These are phyloP conservation scores for Candida suzukii DNA, from an alignment of 805 yeast genomes.

Conservation along the genomic window DNA sequence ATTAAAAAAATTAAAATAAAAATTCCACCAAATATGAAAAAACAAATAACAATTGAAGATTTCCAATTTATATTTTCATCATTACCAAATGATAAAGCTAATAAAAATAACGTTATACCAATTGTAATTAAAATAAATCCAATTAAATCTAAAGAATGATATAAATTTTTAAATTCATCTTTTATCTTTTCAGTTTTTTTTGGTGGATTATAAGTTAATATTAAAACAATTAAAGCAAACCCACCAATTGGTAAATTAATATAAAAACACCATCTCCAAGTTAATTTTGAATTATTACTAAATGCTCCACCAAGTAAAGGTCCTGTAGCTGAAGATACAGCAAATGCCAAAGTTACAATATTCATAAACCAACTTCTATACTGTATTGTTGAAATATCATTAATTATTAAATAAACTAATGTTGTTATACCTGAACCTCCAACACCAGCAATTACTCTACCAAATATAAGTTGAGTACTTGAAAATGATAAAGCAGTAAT, in stretches of 20 bases:
- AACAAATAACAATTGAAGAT: conserved; percentile 44
- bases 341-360: conserved; percentile 36
- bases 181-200: not conserved
- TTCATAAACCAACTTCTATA: conserved; percentile 33
- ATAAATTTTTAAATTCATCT: not conserved
- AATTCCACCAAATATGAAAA: conserved; percentile 40
- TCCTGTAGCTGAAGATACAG: conserved; percentile 48
- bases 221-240: conserved; percentile 29
- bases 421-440: conserved; percentile 74
- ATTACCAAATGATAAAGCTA: conserved; percentile 44
- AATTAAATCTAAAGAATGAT: conserved; percentile 35
- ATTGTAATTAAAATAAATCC: conserved; percentile 37
- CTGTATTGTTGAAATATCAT: conserved; percentile 43
- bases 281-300: conserved; percentile 26
- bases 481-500: conserved; percentile 46
- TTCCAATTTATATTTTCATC: conserved; percentile 46
- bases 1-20: conserved; percentile 26
- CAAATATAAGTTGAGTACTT: conserved; percentile 58
- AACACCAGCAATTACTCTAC: conserved; percentile 63
- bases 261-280: conserved; percentile 77
- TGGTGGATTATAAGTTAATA: conserved; percentile 37
- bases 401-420: conserved; percentile 47
- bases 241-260: conserved; percentile 66
- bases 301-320: conserved; percentile 66
- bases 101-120: conserved; percentile 36